Evolutionary conservation across 2,329 filamentous ascomycete genomes (phyloP).

Genomic region (Furcasterigmium furcatum): DNA sequence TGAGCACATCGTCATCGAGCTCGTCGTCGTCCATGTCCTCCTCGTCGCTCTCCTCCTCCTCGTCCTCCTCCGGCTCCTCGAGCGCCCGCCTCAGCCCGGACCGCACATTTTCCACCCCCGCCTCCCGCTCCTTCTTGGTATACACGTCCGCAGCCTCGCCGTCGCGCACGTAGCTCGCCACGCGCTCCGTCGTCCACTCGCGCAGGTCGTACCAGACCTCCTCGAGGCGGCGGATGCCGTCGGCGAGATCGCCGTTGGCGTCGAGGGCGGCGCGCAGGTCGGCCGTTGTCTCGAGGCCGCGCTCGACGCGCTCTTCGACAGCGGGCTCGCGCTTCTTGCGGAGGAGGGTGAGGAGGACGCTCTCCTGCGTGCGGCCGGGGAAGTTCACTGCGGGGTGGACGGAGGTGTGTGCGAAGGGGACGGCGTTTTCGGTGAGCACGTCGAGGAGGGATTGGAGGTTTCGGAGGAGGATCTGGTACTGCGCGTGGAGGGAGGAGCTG

Average conservation of each 20-base stretch:
- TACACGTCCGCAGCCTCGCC: conserved; percentile 56
- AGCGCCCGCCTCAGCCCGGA: conserved; percentile 63
- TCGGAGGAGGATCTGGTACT: conserved; percentile 66
- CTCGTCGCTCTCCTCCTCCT: conserved; percentile 54
- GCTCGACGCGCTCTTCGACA: conserved; percentile 69
- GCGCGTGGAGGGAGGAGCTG: conserved; percentile 71
- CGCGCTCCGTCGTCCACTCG: conserved; percentile 34
- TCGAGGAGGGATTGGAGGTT: conserved; percentile 67
- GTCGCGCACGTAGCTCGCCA: conserved; percentile 37
- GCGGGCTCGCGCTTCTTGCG: conserved; percentile 81
- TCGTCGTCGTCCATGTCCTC: conserved; percentile 42
- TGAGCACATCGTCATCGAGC: conserved; percentile 21
- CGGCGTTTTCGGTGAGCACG: conserved; percentile 60
- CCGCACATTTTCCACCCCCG: conserved; percentile 65
- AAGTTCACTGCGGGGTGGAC: conserved; percentile 75
- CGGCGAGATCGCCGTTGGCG: conserved; percentile 29
- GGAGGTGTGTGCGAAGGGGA: conserved; percentile 67
- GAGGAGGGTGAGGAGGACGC: conserved; percentile 64
- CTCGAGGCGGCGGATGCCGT: conserved; percentile 41
- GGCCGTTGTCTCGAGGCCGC: conserved; percentile 50
- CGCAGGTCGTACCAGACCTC: conserved; percentile 54
- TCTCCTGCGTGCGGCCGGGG: conserved; percentile 66
- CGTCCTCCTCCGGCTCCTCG: conserved; percentile 49
- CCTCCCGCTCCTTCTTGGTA: conserved; percentile 66
- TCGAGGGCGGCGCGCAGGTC: conserved; percentile 14